These are phyloP conservation scores for Harrya chromipes DNA, from an alignment of 768 basidiomycete genomes.

Conservation along the genomic window DNA sequence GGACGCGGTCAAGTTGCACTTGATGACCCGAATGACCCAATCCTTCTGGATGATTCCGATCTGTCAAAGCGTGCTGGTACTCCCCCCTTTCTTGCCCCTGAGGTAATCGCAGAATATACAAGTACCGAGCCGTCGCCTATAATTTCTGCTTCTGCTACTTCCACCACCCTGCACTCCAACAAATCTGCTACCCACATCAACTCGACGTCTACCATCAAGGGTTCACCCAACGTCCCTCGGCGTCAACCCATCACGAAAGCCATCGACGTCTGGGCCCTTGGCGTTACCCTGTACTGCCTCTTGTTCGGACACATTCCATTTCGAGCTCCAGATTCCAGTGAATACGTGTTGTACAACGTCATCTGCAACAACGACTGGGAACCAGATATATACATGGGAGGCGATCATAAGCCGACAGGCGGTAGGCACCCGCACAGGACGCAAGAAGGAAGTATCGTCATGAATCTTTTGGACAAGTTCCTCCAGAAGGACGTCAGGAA, in stretches of 20 bases:
- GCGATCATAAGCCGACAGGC: slow-evolving; percentile 61
- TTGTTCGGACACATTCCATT: slow-evolving; percentile 89
- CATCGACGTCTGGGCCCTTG: slow-evolving; percentile 97
- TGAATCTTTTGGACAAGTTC: slow-evolving; percentile 69
- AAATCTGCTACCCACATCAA: slow-evolving; percentile 30
- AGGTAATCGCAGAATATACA: slow-evolving; percentile 73
- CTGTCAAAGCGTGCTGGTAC: slow-evolving; percentile 91
- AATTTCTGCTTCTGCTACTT: slow-evolving; percentile 30
- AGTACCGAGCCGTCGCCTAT: slow-evolving; percentile 35
- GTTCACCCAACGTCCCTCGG: slow-evolving; percentile 18
- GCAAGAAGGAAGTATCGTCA: slow-evolving; percentile 58
- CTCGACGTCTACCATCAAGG: slow-evolving; percentile 29
- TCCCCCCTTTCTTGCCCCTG: slow-evolving; percentile 95
- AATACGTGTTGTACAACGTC: slow-evolving; percentile 75
- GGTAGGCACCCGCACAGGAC: slow-evolving; percentile 48
- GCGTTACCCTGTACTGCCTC: slow-evolving; percentile 92
- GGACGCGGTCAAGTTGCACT: slow-evolving; percentile 36
- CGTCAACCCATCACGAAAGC: slow-evolving; percentile 77
- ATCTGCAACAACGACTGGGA: slow-evolving; percentile 78
- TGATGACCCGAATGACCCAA: slow-evolving; percentile 54
- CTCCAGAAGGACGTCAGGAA: slow-evolving; percentile 76
- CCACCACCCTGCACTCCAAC: slow-evolving; percentile 30
- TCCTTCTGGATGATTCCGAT: slow-evolving; percentile 80
- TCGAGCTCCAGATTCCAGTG: slow-evolving; percentile 48
- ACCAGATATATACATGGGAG: slow-evolving; percentile 67